Evolutionary conservation across 352 stramenopile species (phyloP).

Genomic region (Pythium guiyangense): DNA sequence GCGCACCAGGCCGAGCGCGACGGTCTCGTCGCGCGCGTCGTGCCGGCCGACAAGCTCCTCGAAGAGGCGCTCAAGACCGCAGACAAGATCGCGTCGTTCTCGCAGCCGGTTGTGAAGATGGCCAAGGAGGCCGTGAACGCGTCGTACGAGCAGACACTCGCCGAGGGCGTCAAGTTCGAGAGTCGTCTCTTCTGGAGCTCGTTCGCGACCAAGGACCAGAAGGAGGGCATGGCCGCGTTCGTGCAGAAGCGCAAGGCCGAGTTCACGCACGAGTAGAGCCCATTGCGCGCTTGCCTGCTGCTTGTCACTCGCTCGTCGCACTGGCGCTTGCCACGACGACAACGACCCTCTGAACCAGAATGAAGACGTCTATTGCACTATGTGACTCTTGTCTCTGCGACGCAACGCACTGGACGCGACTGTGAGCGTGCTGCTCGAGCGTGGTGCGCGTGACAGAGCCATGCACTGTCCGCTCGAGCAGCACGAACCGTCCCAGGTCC

Average conservation of each 20-base stretch:
- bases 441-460: background rate
- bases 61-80: slow-evolving; percentile 95
- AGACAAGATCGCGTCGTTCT: slow-evolving; percentile 95
- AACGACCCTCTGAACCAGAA: background rate
- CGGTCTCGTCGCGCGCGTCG: slow-evolving; percentile 93
- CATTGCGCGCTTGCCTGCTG: background rate
- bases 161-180: slow-evolving; percentile 96
- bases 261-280: slow-evolving; percentile 91
- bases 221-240: slow-evolving; percentile 97
- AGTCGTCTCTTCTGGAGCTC: slow-evolving; percentile 97
- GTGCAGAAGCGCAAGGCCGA: slow-evolving; percentile 95
- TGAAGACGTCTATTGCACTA: background rate
- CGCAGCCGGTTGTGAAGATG: slow-evolving; percentile 94
- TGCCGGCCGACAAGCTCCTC: slow-evolving; percentile 89
- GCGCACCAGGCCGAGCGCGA: slow-evolving; percentile 92
- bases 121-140: slow-evolving; percentile 96
- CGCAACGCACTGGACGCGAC: background rate
- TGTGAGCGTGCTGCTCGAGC: background rate
- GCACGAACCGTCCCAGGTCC: background rate
- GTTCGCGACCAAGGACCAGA: slow-evolving; percentile 94
- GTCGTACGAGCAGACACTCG: slow-evolving; percentile 90
- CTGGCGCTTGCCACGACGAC: background rate
- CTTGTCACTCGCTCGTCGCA: background rate
- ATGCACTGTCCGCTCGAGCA: background rate
- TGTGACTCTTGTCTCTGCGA: background rate